Base-by-base conservation (phyloP, 1,139 yeast genomes). In the Meyerozyma elateridarum region DNA sequence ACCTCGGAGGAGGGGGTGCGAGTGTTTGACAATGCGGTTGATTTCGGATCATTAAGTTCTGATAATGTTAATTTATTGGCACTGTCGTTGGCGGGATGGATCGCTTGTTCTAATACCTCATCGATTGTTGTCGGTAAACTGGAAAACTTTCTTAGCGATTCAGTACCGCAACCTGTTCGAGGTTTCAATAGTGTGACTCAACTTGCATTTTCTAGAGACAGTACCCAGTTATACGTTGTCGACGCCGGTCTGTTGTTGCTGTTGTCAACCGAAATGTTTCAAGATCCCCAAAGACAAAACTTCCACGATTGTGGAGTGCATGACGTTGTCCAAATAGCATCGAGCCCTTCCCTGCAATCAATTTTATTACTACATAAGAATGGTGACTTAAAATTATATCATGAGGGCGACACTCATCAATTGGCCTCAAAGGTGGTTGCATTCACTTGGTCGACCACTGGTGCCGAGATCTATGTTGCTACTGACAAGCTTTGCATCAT, bases 61-160 rank as follows among this genome's bases (percentile, higher is more conserved):
- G 40, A 42, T 4, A 44, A 54, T 7, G 41, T 65, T 15, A 48
- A 48, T 13, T 48, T 67, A 28, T 45, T 67, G 15, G 50, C 61
- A 20, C 46, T 64, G 8, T 55, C 59, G 11, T 19, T 36, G 8
- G 38, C 44, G 14, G 46, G 50, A 5, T 35, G 50, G 16, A 52
- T 56, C 37, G 70, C 64, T 8, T 53, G 56, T 21, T 61, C 71
- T n/a, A 56, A 64, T 39, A 45, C 55, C 9, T 34, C 41, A 4
- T 22, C 33, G 20, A 41, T 54, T 36, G 49, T 49, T n/a, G 15
- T 49, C 12, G 60, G 50, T 7, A 38, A 32, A 11, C 30, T 49
- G 11, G 24, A 32, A 7, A 35, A 35, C 17, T 30, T 51, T 28
- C 39, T 27, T 31, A 13, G 20, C 8, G n/a, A 22, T 15, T n/a